phyloP scores from a whole-genome alignment of 129 eudicot genomes.

The Chrysanthemum seticuspe region DNA sequence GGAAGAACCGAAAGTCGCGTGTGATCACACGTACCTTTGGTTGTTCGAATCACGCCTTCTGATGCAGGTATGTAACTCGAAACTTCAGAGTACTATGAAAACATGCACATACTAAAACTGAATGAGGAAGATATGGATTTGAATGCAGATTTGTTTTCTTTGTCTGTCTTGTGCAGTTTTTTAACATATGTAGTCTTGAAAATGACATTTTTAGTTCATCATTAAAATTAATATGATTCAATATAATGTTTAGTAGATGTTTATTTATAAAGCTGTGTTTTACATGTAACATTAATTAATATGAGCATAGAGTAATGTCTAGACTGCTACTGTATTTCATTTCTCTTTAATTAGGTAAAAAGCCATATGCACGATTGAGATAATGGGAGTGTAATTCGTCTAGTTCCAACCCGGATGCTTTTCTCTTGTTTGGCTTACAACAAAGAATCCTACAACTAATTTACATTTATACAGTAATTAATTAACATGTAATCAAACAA shows the following conservation, averaged over 20 bases:
- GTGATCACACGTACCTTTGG: constrained; percentile 46
- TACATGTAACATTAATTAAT: background rate
- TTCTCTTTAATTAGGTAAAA: too few relatives aligned
- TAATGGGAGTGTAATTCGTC: too few relatives aligned
- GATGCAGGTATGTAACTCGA: constrained; percentile 20
- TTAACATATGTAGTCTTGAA: constrained; percentile 11
- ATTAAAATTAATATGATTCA: background rate
- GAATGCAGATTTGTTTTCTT: constrained; percentile 18
- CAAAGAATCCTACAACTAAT: too few relatives aligned
- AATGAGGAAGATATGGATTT: constrained; percentile 17
- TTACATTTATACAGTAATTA: too few relatives aligned
- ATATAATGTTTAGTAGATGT: background rate
- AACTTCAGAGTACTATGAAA: background rate
- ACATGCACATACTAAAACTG: background rate
- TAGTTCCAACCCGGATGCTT: too few relatives aligned
- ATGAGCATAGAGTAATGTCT: too few relatives aligned
- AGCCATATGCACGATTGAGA: too few relatives aligned
- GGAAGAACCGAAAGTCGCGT: constrained; percentile 29
- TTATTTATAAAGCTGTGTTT: background rate
- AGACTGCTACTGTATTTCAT: too few relatives aligned
- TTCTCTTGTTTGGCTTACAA: too few relatives aligned
- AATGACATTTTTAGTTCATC: background rate
- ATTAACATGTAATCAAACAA: too few relatives aligned
- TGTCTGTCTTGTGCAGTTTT: constrained; percentile 28
- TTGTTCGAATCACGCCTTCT: constrained; percentile 35